Evolutionary conservation across 2,329 filamentous ascomycete genomes (phyloP), one percentile per base, ranked within the genome.

Genomic region (Xylariomycetidae sp.): DNA sequence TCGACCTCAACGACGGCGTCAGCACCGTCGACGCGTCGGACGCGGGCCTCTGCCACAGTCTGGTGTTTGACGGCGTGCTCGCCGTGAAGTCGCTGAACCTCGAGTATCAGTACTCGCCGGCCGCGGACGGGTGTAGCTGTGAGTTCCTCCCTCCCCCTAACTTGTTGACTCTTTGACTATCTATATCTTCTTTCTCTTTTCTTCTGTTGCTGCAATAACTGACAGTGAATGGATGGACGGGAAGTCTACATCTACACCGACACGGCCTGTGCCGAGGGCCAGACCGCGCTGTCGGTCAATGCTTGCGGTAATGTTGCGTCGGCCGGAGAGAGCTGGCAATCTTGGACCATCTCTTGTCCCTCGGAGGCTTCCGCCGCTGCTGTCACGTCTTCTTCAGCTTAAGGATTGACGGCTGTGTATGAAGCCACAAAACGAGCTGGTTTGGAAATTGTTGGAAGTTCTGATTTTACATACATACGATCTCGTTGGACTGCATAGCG

Each of bases 1-100:
- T 19, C 18, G 45, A 37, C 1, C 37, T 37, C 17, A 54, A 54
- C 47, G 28, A 44, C 22, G 50, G 50, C 28, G 53, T 53, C 38
- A 49, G 41, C 39, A 48, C 45, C 10, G 46, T 53, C 33, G 49
- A 54, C 33, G 4, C 37, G 14, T 44, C 44, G 22, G 48, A 53
- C 26, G 26, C 26, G 12, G 40, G 42, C 28, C 16, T 14, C 12
- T 54, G 51, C 45, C 25, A 53, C 10, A 60, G 62, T 57, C n/a
- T n/a, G n/a, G n/a, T n/a, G n/a, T 80, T 82, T 63, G 68, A 71
- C 52, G 64, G 72, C 48, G 64, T 20, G 5, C 12, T 33, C 8
- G 30, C 25, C 16, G 33, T 49, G 34, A 30, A 28, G 28, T 47
- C 51, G 9, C 27, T 51, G 16, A 32, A 37, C 23, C 32, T 53